Percentiles rank a stretch among this genome's conserved stretches.
These are phyloP conservation scores for Teratosphaeria viscida DNA, from an alignment of 2,329 filamentous ascomycete genomes.

Conservation along the genomic window DNA sequence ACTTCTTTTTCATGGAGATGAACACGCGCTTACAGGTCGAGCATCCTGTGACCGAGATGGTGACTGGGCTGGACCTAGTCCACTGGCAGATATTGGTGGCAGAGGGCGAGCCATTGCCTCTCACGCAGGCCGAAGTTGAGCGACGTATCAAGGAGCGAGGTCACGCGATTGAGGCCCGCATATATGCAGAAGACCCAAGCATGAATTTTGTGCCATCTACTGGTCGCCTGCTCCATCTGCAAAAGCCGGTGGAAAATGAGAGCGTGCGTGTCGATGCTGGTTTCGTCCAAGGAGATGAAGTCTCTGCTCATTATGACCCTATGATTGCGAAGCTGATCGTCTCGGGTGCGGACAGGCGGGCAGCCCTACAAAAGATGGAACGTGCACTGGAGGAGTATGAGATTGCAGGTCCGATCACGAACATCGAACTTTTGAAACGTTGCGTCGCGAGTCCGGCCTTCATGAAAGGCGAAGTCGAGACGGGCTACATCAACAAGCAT, in stretches of 20 bases:
- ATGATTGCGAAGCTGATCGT: constrained; percentile 99
- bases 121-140: constrained; percentile 56
- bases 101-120: constrained; percentile 54
- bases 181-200: constrained; percentile 91
- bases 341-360: constrained; percentile 63
- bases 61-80: constrained; percentile 69
- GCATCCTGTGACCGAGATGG: constrained; percentile 83
- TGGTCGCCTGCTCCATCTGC: constrained; percentile 72
- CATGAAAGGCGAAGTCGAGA: constrained; percentile 79
- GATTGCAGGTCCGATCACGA: constrained; percentile 84
- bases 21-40: constrained; percentile 86
- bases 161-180: constrained; percentile 87
- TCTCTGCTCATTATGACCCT: constrained; percentile 91
- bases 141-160: constrained; percentile 63
- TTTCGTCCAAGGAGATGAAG: constrained; percentile 81
- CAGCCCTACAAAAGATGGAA: constrained; percentile 72
- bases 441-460: constrained; percentile 76
- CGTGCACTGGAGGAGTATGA: constrained; percentile 79
- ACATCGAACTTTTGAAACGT: constrained; percentile 91
- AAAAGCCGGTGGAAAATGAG: constrained; percentile 56
- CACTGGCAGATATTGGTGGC: constrained; percentile 92
- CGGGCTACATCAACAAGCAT: constrained; percentile 90
- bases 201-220: constrained; percentile 91
- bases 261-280: constrained; percentile 87
- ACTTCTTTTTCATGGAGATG: constrained; percentile 65